Percentiles rank a stretch among this genome's conserved stretches.
phyloP scores from a whole-genome alignment of 208 protist genomes.

The Leishmania mexicana region DNA sequence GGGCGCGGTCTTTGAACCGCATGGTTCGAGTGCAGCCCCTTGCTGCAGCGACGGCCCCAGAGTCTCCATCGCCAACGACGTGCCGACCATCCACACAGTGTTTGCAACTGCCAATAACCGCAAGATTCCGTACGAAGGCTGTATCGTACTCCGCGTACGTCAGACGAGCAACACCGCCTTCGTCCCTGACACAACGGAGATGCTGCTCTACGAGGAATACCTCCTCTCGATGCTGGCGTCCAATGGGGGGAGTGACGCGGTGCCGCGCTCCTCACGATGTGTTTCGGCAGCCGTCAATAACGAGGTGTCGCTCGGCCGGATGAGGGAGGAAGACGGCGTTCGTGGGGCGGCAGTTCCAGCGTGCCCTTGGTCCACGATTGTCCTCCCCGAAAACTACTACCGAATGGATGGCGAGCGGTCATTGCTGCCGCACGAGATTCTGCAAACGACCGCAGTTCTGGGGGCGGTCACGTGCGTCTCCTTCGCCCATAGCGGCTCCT shows the following conservation, averaged over 20 bases:
- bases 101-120: conserved; percentile 53
- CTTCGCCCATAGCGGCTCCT: conserved; percentile 42
- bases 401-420: conserved; percentile 62
- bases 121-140: conserved; percentile 60
- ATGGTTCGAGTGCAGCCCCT: conserved; percentile 1
- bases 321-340: background rate
- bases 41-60: background rate
- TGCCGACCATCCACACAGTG: conserved; percentile 50
- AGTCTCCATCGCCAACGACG: background rate
- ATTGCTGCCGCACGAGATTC: conserved; percentile 46
- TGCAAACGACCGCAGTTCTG: conserved; percentile 55
- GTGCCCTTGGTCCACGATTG: conserved; percentile 19
- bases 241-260: conserved; percentile 32
- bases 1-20: conserved; percentile 27
- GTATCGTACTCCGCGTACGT: conserved; percentile 36
- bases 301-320: background rate
- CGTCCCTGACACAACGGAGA: conserved; percentile 38
- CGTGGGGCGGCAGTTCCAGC: conserved; percentile 6
- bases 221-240: conserved; percentile 54
- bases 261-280: conserved; percentile 22
- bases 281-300: background rate
- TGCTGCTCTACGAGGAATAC: conserved; percentile 71
- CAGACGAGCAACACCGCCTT: conserved; percentile 16
- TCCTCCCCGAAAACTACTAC: conserved; percentile 33
- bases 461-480: conserved; percentile 65